Evolutionary conservation across 176 grass and related monocot genomes (phyloP), one percentile per base, ranked within the genome.

Genomic region (Stipa capillata): DNA sequence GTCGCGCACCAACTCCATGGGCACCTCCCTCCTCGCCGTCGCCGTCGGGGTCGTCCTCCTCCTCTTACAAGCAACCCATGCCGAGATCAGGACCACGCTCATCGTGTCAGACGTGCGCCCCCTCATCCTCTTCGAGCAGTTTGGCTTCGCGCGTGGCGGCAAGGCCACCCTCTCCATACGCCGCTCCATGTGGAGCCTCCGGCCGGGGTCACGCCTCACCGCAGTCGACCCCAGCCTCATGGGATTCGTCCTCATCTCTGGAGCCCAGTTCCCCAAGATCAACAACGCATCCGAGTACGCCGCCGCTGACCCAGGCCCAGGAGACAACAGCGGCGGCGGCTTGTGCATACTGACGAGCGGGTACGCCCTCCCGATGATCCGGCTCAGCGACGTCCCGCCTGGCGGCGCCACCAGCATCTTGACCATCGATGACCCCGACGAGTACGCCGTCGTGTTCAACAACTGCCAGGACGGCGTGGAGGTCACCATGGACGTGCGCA

Each of bases 81-180:
- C 87, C 18, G 87, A 89, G 81, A 89, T 93, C 84, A 87, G 43
- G 84, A 69, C 31, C 2, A 87, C 77, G 36, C 10, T 32, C 18
- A 87, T 93, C 81, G 59, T 41, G 8, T 72, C 81, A 14, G 91
- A 93, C 66, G 14, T 77, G 12, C 78, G 91, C 2, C 71, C 66
- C 0, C 69, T 89, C 72, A 85, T 93, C 72, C 84, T 93, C 18
- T 93, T 89, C 84, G 91, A 87, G 91, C 81, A 93, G 72, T 93
- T 93, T 25, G 91, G 91, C 52, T 93, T 78, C 60, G 25, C 58
- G 50, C 39, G 63, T 42, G 87, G 91, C 72, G 91, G 91, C 44
- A 83, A 23, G 55, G 87, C 81, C 13, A 47, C 85, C 59, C 37
- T 93, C 76, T 87, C 87, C 36, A 34, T 93, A 56, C 61, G 45